Base-by-base conservation (phyloP, 2,329 filamentous ascomycete species). In the Periconia sp. region DNA sequence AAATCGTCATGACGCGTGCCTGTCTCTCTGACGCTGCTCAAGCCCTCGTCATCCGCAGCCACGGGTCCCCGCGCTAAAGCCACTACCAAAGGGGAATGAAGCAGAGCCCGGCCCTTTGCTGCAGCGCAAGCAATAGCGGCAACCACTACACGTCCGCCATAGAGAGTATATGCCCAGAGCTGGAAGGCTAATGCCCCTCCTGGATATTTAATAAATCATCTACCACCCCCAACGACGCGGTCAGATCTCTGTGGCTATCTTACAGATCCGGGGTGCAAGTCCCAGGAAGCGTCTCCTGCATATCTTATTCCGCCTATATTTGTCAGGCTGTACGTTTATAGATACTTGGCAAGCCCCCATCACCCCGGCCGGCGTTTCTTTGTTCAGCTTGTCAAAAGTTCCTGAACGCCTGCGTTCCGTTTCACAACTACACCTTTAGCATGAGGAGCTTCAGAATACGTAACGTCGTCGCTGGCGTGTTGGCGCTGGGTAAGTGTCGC, bases 21-120 rank as follows among this genome's bases (percentile, higher is more conserved):
- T 52, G 31, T 46, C 37, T 25, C 33, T 49, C 38, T 56, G 43
- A 48, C 33, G 47, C 48, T 45, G 38, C 32, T 52, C 56, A 47
- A 56, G 56, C 42, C 52, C 48, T 36, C 46, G 40, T 31, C 47
- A 26, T 43, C 29, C 42, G 23, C 32, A 47, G 41, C 38, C 28
- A 50, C 56, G 57, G 63, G 47, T 65, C 60, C 61, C 62, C 61
- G 54, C 63, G 37, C 45, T 52, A 57, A n/a, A n/a, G n/a, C n/a
- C n/a, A 44, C 57, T 55, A 48, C 32, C 47, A 54, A 18, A 37
- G 48, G 56, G 24, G 46, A 52, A 49, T 43, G 25, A 42, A 16
- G 18, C 34, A 25, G 12, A 31, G 34, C 15, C 11, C 16, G 13
- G 19, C 17, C 19, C 21, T 30, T 35, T 49, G 36, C 42, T 32